These are phyloP conservation scores for Globisporangium cylindrosporum DNA, from an alignment of 352 stramenopile species.

Conservation along the genomic window DNA sequence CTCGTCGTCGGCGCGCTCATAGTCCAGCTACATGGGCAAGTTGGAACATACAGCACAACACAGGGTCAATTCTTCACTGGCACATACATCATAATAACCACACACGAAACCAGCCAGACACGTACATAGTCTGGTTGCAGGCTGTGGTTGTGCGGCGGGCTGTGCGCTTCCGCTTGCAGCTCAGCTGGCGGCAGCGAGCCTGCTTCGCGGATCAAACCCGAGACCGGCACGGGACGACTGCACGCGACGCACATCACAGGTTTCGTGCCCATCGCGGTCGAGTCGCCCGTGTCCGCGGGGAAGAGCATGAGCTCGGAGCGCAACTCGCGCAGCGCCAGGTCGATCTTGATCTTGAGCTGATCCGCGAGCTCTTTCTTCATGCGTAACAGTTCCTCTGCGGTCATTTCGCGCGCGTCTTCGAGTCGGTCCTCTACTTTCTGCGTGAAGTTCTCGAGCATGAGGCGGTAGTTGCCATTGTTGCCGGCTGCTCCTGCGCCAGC, in stretches of 20 bases:
- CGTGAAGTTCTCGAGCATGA: constrained; percentile 72
- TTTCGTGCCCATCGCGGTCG: constrained; percentile 75
- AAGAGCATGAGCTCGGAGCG: constrained; percentile 66
- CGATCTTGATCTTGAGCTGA: constrained; percentile 51
- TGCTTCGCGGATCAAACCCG: constrained; percentile 44
- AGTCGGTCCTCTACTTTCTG: constrained; percentile 69
- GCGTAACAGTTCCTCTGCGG: constrained; percentile 55
- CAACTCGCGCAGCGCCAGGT: constrained; percentile 56
- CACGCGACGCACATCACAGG: constrained; percentile 82
- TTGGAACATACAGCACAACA: constrained; percentile 2
- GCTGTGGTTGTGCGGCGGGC: constrained; percentile 17
- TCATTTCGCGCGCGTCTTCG: constrained; percentile 59
- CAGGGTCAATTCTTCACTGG: background rate
- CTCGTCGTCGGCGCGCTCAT: constrained; percentile 66
- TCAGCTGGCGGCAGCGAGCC: constrained; percentile 46
- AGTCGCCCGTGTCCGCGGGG: constrained; percentile 45
- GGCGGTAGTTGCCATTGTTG: constrained; percentile 61
- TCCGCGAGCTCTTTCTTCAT: constrained; percentile 68
- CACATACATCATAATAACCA: background rate
- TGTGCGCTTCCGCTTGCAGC: constrained; percentile 23
- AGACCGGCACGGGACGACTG: constrained; percentile 72
- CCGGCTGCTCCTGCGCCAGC: constrained; percentile 30
- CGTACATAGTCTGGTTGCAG: constrained; percentile 20
- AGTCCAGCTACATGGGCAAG: constrained; percentile 32
- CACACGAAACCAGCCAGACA: background rate